These are phyloP conservation scores for Helianthus tuberosus DNA, from an alignment of 129 eudicot species.

Conservation along the genomic window DNA sequence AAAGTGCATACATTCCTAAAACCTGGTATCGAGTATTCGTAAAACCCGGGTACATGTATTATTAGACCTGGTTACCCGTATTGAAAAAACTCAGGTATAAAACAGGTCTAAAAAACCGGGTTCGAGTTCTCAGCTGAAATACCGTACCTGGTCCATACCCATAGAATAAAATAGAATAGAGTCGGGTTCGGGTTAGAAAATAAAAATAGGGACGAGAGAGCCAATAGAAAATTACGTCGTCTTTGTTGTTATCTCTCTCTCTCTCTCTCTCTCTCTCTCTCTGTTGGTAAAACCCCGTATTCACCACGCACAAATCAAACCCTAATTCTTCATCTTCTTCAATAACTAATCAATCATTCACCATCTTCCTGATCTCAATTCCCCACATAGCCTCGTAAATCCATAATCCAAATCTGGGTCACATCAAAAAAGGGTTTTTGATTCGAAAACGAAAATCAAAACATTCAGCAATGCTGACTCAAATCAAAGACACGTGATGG, in stretches of 20 bases:
- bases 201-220: neutral
- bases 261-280: conserved; percentile 27
- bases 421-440: conserved; percentile 17
- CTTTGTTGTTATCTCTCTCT: neutral
- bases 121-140: no score
- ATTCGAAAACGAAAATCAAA: conserved; percentile 15
- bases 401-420: conserved; percentile 17
- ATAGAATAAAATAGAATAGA: no score
- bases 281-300: conserved; percentile 37
- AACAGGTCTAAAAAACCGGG: no score
- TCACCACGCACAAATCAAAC: conserved; percentile 27
- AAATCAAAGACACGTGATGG: conserved; percentile 58
- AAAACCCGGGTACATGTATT: no score
- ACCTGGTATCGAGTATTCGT: no score
- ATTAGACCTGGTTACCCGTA: no score
- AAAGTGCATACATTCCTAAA: no score
- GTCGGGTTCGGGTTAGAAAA: neutral
- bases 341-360: conserved; percentile 18
- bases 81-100: no score
- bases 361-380: neutral
- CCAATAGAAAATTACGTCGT: conserved; percentile 20
- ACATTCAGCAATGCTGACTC: conserved; percentile 59
- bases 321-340: conserved; percentile 24
- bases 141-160: neutral
- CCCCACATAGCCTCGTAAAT: conserved; percentile 4